phyloP scores from a whole-genome alignment of 306 rosid species.

The Hippophae tibetana region DNA sequence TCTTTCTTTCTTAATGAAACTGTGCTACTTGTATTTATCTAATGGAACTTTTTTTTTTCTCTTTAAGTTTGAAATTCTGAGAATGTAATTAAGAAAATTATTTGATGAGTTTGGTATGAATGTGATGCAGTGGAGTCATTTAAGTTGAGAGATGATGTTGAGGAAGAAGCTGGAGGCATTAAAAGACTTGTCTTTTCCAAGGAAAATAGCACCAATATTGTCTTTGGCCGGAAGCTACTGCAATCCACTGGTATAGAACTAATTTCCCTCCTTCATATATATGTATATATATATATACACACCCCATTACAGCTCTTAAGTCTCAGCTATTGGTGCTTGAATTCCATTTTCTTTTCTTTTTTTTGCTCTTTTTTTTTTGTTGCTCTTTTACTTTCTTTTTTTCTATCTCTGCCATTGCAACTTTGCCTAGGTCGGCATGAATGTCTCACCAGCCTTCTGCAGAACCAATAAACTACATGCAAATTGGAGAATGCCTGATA shows the following conservation, averaged over 20 bases:
- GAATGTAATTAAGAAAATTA: background rate
- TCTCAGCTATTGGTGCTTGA: background rate
- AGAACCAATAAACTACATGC: no score
- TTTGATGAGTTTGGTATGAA: background rate
- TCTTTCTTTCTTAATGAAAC: no score
- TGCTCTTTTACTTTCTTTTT: background rate
- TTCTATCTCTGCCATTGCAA: no score
- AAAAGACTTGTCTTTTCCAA: slow-evolving; percentile 13
- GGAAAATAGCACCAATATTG: slow-evolving; percentile 9
- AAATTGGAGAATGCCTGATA: no score
- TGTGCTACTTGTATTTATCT: no score
- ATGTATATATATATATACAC: background rate
- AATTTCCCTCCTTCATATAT: background rate
- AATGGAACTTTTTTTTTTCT: background rate
- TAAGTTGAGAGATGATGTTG: slow-evolving; percentile 3
- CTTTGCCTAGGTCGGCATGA: background rate
- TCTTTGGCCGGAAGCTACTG: slow-evolving; percentile 26
- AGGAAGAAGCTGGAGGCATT: slow-evolving; percentile 13
- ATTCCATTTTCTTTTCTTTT: background rate
- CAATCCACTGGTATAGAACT: slow-evolving; percentile 23
- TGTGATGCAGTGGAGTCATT: slow-evolving; percentile 14
- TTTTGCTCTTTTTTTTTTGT: background rate
- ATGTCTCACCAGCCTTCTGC: background rate
- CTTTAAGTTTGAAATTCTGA: background rate
- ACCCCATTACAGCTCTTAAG: background rate